phyloP scores from a whole-genome alignment of 2,329 filamentous ascomycete species.

The Magnaporthiopsis poae region DNA sequence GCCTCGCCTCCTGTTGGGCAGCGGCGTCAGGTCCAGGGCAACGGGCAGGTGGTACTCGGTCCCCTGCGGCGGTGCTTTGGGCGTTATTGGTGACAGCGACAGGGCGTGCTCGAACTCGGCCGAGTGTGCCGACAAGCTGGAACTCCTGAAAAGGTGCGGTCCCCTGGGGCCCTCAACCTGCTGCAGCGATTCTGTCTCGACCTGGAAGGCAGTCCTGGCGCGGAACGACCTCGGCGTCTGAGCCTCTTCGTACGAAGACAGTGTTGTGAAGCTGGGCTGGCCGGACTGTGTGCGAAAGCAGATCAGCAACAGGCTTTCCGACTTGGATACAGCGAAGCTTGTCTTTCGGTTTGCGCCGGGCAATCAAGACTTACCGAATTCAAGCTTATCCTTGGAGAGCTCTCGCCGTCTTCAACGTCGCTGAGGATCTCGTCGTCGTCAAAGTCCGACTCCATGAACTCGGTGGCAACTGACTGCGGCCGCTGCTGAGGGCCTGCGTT shows the following conservation, averaged over 20 bases:
- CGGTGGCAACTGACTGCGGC: slow-evolving; percentile 62
- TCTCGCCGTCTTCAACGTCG: slow-evolving; percentile 48
- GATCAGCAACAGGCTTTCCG: neutral
- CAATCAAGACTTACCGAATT: slow-evolving; percentile 52
- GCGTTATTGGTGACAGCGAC: slow-evolving; percentile 64
- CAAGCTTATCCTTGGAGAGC: slow-evolving; percentile 57
- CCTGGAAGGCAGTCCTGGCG: slow-evolving; percentile 50
- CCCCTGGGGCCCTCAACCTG: slow-evolving; percentile 71
- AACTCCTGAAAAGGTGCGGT: slow-evolving; percentile 75
- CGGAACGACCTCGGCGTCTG: slow-evolving; percentile 63
- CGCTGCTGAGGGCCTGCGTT: slow-evolving; percentile 34
- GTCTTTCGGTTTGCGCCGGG: neutral
- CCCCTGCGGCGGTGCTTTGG: slow-evolving; percentile 40
- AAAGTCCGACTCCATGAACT: slow-evolving; percentile 69
- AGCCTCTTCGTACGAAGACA: slow-evolving; percentile 77
- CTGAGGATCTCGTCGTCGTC: slow-evolving; percentile 54
- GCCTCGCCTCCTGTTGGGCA: slow-evolving; percentile 29
- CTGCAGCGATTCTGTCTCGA: slow-evolving; percentile 49
- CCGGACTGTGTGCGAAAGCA: slow-evolving; percentile 42
- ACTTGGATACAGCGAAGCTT: neutral
- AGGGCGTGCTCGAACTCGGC: slow-evolving; percentile 44
- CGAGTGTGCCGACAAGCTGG: slow-evolving; percentile 45
- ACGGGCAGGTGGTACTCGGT: slow-evolving; percentile 27
- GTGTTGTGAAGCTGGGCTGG: slow-evolving; percentile 70
- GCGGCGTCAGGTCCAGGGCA: slow-evolving; percentile 27